Conservation (phyloP, 257 asterid genomes). For the Henckelia pumila region DNA sequence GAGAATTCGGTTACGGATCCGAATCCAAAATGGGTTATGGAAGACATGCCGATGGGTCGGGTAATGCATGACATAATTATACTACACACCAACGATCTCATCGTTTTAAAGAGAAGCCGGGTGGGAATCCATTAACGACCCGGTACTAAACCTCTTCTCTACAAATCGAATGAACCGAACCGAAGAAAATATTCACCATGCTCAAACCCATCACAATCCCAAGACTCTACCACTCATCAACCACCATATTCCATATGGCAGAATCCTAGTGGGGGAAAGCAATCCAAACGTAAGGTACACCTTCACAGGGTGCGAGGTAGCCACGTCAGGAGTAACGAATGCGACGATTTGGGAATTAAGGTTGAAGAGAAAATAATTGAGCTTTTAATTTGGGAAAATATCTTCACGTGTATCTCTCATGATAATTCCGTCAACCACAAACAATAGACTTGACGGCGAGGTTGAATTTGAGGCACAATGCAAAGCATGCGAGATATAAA, state of each 20-base stretch:
- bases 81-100: conserved; percentile 56
- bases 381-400: too few species aligned
- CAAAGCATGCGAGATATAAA: too few species aligned
- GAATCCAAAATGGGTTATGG: too few species aligned
- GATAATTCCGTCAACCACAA: too few species aligned
- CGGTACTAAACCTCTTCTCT: conserved; percentile 65
- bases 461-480: too few species aligned
- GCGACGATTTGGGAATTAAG: too few species aligned
- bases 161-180: conserved; percentile 39
- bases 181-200: conserved; percentile 41
- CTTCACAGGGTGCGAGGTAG: conserved; percentile 52
- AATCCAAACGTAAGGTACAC: conserved; percentile 68
- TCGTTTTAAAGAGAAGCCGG: conserved; percentile 84
- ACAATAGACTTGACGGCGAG: too few species aligned
- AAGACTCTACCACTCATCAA: conserved; percentile 79
- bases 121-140: conserved; percentile 64
- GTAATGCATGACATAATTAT: conserved; percentile 82
- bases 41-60: too few species aligned
- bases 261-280: conserved; percentile 89
- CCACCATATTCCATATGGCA: conserved; percentile 65
- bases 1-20: too few species aligned
- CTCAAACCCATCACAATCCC: conserved; percentile 51
- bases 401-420: too few species aligned
- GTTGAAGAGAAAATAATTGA: too few species aligned
- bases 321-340: too few species aligned